Evolutionary conservation across 2,329 filamentous ascomycete genomes (phyloP), one percentile per base, ranked within the genome.

Genomic region (Tolypocladium pustulatum): DNA sequence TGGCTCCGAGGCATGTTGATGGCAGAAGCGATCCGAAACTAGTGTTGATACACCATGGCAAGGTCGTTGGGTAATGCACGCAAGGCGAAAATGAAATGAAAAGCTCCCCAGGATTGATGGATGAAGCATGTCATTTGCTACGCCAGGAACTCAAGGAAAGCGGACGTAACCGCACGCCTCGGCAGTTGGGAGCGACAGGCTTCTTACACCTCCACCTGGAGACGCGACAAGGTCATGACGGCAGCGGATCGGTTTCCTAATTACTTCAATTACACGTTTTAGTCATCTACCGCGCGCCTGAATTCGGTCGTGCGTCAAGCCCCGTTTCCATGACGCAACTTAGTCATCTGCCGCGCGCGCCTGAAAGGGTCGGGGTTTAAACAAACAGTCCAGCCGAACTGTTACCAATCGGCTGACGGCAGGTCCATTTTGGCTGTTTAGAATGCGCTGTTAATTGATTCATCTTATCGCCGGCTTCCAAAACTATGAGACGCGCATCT

Each of bases 41-140:
- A 37, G 71, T 81, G 20, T 68, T 87, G 64, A 80, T 77, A 7
- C 80, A 75, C 71, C 76, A 79, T 57, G 83, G 81, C 1, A 73
- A 71, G 64, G 65, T 69, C 43, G 40, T 78, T n/a, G 41, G 32
- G 4, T 52, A 54, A 52, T 30, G 8, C 25, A 20, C 15, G 4
- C 34, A 25, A 9, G 49, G 32, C 9, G 32, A 9, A 9, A 34
- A 34, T 32, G 25, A 36, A n/a, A 15, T 9, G 12, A 20, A 15
- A n/a, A 1, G 20, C 0, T 34, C 10, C 20, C 4, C 17, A 30
- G 25, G n/a, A 8, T n/a, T 10, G 17, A 17, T 13, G 27, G 25
- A n/a, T n/a, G 49, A 27, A n/a, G 9, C 27, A 52, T 52, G 27
- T 0, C 27, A 43, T 8, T 15, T 49, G 43, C 43, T 25, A 27